phyloP scores from a whole-genome alignment of 2,329 filamentous ascomycete genomes.

The Gnomoniopsis sp. region DNA sequence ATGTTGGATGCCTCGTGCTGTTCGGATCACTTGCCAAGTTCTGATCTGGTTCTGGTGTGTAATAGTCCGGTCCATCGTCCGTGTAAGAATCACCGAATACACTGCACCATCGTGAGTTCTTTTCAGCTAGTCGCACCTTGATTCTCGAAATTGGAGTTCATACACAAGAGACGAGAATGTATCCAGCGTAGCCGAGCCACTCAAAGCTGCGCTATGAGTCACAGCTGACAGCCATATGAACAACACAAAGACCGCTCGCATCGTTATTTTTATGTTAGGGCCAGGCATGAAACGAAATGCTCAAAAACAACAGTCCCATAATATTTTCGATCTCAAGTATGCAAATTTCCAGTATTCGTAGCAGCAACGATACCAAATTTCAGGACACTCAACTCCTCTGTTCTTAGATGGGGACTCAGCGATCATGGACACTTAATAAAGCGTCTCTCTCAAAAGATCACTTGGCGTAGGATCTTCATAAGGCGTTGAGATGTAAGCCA shows the following conservation, averaged over 20 bases:
- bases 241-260: not conserved
- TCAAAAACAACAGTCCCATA: too few relatives aligned
- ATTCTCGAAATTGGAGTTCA: not conserved
- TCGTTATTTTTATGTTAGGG: not conserved
- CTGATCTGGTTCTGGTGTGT: constrained; percentile 10
- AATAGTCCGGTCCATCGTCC: constrained; percentile 13
- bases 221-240: not conserved
- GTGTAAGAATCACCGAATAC: constrained; percentile 17
- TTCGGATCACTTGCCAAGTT: not conserved
- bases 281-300: not conserved
- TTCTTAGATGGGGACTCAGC: not conserved
- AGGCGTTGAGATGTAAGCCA: not conserved
- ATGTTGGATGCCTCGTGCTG: not conserved
- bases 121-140: not conserved
- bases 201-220: not conserved
- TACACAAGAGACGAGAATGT: constrained; percentile 14
- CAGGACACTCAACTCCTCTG: not conserved
- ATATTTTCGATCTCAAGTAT: too few relatives aligned
- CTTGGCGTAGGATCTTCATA: not conserved
- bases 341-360: too few relatives aligned
- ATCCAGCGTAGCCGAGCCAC: constrained; percentile 11
- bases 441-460: not conserved
- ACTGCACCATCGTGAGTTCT: not conserved
- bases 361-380: too few relatives aligned
- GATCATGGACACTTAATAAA: too few relatives aligned